A percentile compares a stretch with the other conserved stretches of the same genome.
These are phyloP conservation scores for Dothideomycetes sp. DNA, from an alignment of 2,329 filamentous ascomycete species.

Conservation along the genomic window DNA sequence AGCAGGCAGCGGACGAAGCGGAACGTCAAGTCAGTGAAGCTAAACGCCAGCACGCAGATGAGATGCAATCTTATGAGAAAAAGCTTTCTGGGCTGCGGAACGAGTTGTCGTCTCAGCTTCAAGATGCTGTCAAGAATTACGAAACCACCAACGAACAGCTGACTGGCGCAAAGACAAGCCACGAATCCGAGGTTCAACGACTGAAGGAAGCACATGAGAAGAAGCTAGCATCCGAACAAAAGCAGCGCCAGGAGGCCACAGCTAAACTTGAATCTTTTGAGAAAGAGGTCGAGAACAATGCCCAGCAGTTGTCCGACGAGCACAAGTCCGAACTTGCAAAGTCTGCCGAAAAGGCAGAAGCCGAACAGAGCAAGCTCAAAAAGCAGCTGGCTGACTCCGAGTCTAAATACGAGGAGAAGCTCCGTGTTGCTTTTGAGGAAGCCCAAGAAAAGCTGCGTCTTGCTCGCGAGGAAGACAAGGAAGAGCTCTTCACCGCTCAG, in stretches of 20 bases:
- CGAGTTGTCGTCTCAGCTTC: slow-evolving; percentile 1
- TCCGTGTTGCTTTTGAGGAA: neutral
- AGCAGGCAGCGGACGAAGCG: slow-evolving; percentile 3
- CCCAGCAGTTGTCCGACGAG: neutral
- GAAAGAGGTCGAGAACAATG: neutral
- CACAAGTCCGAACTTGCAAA: slow-evolving; percentile 2
- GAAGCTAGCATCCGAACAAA: neutral
- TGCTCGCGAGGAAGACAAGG: neutral
- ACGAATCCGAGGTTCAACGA: slow-evolving; percentile 7
- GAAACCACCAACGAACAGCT: slow-evolving; percentile 3
- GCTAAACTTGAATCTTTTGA: slow-evolving; percentile 1
- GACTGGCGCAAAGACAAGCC: neutral
- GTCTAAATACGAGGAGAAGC: slow-evolving; percentile 13
- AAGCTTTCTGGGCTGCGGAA: slow-evolving; percentile 5
- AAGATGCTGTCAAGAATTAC: neutral
- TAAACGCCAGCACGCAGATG: neutral
- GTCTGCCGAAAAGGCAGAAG: neutral
- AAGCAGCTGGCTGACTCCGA: slow-evolving; percentile 11
- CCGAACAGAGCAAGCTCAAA: slow-evolving; percentile 2
- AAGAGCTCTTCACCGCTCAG: slow-evolving; percentile 11
- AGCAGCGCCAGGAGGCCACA: slow-evolving; percentile 6
- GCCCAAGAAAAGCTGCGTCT: neutral
- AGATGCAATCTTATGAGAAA: slow-evolving; percentile 2
- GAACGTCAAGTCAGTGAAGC: neutral
- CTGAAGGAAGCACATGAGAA: slow-evolving; percentile 3